phyloP scores from a whole-genome alignment of 129 eudicot genomes.

The Daucus carota region DH1_v3.0 NC_030385.2:6857501-6858000 shows the following conservation, averaged over 20 bases:
- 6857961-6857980: slow-evolving; percentile 88
- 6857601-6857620: slow-evolving; percentile 80
- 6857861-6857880: background rate
- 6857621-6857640: slow-evolving; percentile 29
- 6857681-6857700: slow-evolving; percentile 36
- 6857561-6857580: slow-evolving; percentile 50
- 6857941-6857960: background rate
- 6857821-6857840: background rate
- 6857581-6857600: slow-evolving; percentile 91
- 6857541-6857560: background rate
- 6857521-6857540: no score
- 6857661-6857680: slow-evolving; percentile 81
- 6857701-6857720: background rate
- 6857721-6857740: background rate
- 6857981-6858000: slow-evolving; percentile 76
- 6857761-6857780: background rate
- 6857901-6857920: background rate
- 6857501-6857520: no score
- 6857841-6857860: background rate
- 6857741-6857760: background rate
- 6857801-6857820: background rate
- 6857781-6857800: background rate
- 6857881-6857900: background rate
- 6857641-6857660: slow-evolving; percentile 38
- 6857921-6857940: background rate